Percentiles rank a stretch among this genome's conserved stretches.
Evolutionary conservation across 345 rosid genomes (phyloP).

Genomic region (Salix udensis): DNA sequence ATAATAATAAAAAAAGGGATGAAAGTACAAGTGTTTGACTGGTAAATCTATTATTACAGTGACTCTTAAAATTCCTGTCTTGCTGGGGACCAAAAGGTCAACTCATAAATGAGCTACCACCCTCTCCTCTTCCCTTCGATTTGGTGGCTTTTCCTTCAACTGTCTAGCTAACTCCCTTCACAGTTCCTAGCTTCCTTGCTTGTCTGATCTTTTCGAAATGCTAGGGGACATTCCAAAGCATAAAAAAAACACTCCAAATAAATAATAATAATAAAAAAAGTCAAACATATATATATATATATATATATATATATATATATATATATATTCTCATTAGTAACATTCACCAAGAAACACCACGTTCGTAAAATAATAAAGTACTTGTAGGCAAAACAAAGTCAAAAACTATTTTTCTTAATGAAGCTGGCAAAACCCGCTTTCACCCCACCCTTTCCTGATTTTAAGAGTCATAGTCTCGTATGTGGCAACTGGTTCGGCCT

Average conservation of each 20-base stretch:
- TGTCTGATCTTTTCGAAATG: background rate
- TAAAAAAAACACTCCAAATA: background rate
- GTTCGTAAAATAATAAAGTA: background rate
- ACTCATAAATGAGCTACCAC: background rate
- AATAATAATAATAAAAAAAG: background rate
- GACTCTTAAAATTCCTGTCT: too few species aligned
- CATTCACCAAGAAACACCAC: background rate
- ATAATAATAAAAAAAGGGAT: too few species aligned
- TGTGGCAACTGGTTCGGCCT: background rate
- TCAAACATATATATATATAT: background rate
- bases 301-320: too few species aligned
- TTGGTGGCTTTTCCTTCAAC: background rate
- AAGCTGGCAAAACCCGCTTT: background rate
- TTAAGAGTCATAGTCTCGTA: background rate
- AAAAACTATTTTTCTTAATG: background rate
- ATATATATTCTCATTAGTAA: too few species aligned
- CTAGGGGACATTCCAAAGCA: background rate
- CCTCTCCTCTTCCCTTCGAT: background rate
- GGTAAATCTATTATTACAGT: too few species aligned
- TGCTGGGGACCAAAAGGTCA: background rate
- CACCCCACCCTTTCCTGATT: slow-evolving; percentile 8
- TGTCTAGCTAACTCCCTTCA: background rate
- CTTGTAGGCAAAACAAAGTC: background rate
- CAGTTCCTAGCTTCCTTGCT: background rate
- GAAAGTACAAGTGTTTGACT: too few species aligned